phyloP scores from a whole-genome alignment of 768 basidiomycete species.

The Panaeolus cyanescens region DNA sequence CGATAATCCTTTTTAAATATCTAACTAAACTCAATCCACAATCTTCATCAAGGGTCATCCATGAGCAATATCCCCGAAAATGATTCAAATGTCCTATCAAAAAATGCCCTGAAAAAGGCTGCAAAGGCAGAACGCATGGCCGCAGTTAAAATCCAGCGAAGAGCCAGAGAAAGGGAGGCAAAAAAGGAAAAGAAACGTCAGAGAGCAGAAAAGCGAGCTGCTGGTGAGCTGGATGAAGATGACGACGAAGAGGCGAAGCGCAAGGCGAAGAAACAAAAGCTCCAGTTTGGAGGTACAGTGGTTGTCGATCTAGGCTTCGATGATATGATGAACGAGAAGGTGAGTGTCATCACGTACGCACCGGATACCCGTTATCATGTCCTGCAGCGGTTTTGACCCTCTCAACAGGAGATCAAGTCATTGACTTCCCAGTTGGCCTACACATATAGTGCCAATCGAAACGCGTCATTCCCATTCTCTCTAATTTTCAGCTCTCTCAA shows the following conservation, averaged over 20 bases:
- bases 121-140: conserved; percentile 70
- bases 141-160: conserved; percentile 69
- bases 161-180: conserved; percentile 75
- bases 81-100: conserved; percentile 52
- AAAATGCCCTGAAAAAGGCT: conserved; percentile 77
- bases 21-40: neutral
- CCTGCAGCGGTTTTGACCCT: conserved; percentile 4
- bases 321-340: conserved; percentile 91
- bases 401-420: conserved; percentile 81
- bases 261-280: conserved; percentile 41
- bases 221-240: conserved; percentile 58
- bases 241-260: conserved; percentile 39
- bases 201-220: conserved; percentile 59
- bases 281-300: conserved; percentile 62
- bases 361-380: neutral
- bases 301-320: conserved; percentile 93
- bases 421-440: conserved; percentile 90
- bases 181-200: conserved; percentile 73
- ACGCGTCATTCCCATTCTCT: conserved; percentile 67
- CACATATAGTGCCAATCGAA: conserved; percentile 86
- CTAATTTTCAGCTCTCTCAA: conserved; percentile 82
- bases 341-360: conserved; percentile 39
- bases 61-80: neutral
- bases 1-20: conserved; percentile 21
- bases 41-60: neutral